phyloP scores from a whole-genome alignment of 2,329 filamentous ascomycete species.

The Chrysoporthe austroafricana region DNA sequence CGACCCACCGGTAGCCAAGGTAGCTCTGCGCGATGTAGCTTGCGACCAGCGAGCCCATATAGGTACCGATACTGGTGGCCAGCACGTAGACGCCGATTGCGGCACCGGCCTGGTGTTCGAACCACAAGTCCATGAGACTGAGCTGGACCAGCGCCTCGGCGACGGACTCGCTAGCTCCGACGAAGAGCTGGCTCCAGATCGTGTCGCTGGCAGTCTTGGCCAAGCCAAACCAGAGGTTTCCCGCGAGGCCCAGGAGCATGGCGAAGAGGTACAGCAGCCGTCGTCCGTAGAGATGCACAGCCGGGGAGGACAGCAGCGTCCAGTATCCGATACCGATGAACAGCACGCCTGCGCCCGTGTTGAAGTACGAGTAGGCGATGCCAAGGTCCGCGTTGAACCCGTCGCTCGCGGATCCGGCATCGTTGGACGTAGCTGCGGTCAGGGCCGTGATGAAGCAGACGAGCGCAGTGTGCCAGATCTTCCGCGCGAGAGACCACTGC shows the following conservation, averaged over 20 bases:
- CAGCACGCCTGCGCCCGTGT: slow-evolving; percentile 60
- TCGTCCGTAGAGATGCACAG: slow-evolving; percentile 58
- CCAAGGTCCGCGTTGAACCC: slow-evolving; percentile 54
- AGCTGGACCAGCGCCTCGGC: slow-evolving; percentile 61
- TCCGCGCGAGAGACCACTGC: slow-evolving; percentile 52
- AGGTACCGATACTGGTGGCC: slow-evolving; percentile 59
- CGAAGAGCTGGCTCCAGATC: slow-evolving; percentile 60
- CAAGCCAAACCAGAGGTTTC: slow-evolving; percentile 57
- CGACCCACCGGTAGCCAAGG: slow-evolving; percentile 52
- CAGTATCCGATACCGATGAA: slow-evolving; percentile 61
- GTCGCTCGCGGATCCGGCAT: slow-evolving; percentile 55
- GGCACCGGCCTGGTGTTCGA: slow-evolving; percentile 58
- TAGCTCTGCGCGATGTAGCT: slow-evolving; percentile 52
- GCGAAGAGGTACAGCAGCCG: slow-evolving; percentile 59
- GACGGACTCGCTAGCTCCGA: slow-evolving; percentile 59
- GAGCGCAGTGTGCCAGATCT: slow-evolving; percentile 54
- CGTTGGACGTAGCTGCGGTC: slow-evolving; percentile 60
- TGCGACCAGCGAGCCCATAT: slow-evolving; percentile 56
- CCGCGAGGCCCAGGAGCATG: slow-evolving; percentile 43
- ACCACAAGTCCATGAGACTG: slow-evolving; percentile 61
- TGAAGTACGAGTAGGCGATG: slow-evolving; percentile 46
- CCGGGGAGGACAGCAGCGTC: slow-evolving; percentile 55
- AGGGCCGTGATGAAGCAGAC: slow-evolving; percentile 58
- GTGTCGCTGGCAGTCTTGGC: slow-evolving; percentile 48
- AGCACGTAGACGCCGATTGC: slow-evolving; percentile 60